Evolutionary conservation across 306 rosid genomes (phyloP), one percentile per base, ranked within the genome.

Genomic region (Glycine latifolia): DNA sequence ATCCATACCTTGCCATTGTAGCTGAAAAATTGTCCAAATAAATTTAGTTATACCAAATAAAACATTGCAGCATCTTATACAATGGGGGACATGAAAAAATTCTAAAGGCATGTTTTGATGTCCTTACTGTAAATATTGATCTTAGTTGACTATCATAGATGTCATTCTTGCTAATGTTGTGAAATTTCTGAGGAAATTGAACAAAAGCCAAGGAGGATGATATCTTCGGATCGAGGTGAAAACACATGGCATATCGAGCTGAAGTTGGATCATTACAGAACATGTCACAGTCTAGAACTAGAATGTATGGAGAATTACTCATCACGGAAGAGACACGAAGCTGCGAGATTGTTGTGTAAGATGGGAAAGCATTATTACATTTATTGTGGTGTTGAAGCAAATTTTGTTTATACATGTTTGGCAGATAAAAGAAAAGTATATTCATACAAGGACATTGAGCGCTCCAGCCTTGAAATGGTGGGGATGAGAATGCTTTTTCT

Each of bases 381-480:
- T 48, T 46, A 3, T n/a, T 80, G 73, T 75, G 75, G 44, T 70
- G 50, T 12, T 68, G 49, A 74, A 50, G 50, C 20, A 74, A 26
- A 15, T 58, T 49, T 47, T 50, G 53, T 26, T 26, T 26, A 26
- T 26, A 26, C 31, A 26, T 26, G 31, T 26, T 26, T 26, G 31
- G 31, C 31, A 26, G 31, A 26, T 52, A 48, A 15, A 13, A 53
- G 12, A 10, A 75, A 48, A 13, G 67, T 33, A 35, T 54, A 54
- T 41, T 67, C 71, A n/a, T 90, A 90, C 93, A 46, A 94, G 88
- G 74, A 74, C 89, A 78, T 94, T 94, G 55, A 89, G 89, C 2
- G 97, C 92, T 76, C 95, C 97, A 15, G 94, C 98, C 80, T 91
- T 94, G 91, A 89, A 91, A 88, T 86, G 85, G 74, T 90, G 95